Evolutionary conservation across 2,329 filamentous ascomycete species (phyloP), one percentile per base, ranked within the genome.

Genomic region (Verticillium longisporum): DNA sequence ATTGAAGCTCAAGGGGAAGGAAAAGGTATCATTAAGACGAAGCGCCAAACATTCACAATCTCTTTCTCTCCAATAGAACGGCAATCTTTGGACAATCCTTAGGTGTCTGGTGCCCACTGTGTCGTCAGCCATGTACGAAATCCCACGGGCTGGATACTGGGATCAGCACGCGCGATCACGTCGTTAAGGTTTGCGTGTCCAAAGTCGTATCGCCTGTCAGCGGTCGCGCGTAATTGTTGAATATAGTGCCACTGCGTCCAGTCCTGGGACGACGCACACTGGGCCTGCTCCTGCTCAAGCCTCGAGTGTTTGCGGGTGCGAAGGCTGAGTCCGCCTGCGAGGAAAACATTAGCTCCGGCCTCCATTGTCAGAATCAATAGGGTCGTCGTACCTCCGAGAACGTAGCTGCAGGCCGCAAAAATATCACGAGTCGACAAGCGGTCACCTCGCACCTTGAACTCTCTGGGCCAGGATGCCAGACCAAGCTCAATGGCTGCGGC

Each of bases 371-470:
- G n/a, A 55, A 10, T 26, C 26, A 14, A 33, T 21, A 33, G 54
- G 54, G 14, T 6, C 26, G 54, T 65, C 76, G 66, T 62, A 83
- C 80, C 71, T 74, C 82, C 73, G 75, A 82, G 76, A n/a, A 82
- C 77, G 58, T 73, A 70, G 61, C 78, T 74, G 66, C 80, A 81
- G 45, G 77, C 69, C 55, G 75, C 70, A 10, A 90, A 78, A 11
- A 92, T 76, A 55, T 87, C 80, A 13, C 79, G 77, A 2, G 90
- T 79, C 1, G 80, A 83, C 71, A 88, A 76, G 6, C 85, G 78
- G 59, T 90, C 87, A n/a, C 89, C 88, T 57, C 80, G 80, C 81
- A 92, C 86, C 45, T 81, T 82, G 70, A 89, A 86, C 69, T 92
- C 89, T 6, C 74, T 72, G 3, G 88, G 88, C 90, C 90, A 93